Conservation (phyloP, 768 basidiomycete species). For the Porphyrellus cyaneotinctus region DNA sequence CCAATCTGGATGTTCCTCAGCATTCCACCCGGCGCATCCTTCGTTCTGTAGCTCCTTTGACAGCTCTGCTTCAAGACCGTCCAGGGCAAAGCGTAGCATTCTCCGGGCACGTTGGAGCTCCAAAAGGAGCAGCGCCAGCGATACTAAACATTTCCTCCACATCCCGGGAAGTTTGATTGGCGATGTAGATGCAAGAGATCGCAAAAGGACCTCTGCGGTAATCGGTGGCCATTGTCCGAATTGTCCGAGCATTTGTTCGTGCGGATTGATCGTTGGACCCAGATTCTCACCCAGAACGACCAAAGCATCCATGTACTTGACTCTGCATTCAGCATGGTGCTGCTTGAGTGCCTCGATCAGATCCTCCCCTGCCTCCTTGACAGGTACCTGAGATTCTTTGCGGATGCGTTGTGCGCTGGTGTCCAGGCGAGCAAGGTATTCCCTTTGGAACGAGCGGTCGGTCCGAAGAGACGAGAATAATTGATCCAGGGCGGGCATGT, state of each 20-base stretch:
- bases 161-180: background rate
- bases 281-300: background rate
- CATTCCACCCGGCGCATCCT: too few relatives aligned
- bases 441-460: background rate
- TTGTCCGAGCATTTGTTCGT: background rate
- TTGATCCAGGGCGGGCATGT: background rate
- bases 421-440: background rate
- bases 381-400: background rate
- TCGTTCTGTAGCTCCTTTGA: too few relatives aligned
- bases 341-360: background rate
- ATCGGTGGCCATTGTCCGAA: background rate
- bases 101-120: background rate
- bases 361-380: background rate
- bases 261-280: background rate
- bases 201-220: background rate
- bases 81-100: background rate
- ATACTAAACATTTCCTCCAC: background rate
- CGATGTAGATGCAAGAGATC: background rate
- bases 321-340: background rate
- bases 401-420: background rate
- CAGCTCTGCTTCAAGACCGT: background rate
- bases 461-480: background rate
- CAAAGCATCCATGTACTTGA: background rate
- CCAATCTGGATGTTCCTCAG: too few relatives aligned
- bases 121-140: background rate